Evolutionary conservation across 73 alveolate genomes (phyloP).

Genomic region (Stentor coeruleus): DNA sequence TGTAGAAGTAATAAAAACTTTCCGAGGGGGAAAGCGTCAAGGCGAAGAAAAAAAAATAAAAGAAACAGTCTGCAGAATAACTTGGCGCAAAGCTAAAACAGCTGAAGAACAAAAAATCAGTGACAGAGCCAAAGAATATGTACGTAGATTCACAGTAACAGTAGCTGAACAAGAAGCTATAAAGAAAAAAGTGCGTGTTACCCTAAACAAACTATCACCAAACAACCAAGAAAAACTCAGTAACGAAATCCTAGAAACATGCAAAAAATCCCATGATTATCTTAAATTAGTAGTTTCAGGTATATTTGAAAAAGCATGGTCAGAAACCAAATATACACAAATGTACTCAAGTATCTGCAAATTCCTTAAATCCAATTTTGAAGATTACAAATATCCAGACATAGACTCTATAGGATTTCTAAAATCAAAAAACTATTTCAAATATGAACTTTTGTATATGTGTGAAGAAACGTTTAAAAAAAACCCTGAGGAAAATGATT

Average conservation of each 20-base stretch:
- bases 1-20: background rate
- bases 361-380: background rate
- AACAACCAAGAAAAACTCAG: constrained; percentile 15
- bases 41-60: background rate
- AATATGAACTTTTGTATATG: background rate
- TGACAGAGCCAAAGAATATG: constrained; percentile 15
- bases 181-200: background rate
- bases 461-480: constrained; percentile 14
- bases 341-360: constrained; percentile 14
- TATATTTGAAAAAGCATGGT: constrained; percentile 24
- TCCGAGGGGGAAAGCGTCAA: background rate
- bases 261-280: background rate
- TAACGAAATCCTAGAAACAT: background rate
- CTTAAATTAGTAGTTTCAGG: background rate
- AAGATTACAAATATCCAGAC: background rate
- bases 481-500: background rate
- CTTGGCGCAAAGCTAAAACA: constrained; percentile 16
- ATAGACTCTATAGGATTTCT: background rate
- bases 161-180: background rate
- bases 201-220: constrained; percentile 25
- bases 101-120: constrained; percentile 21
- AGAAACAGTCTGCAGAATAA: background rate
- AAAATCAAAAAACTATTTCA: background rate
- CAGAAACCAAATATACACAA: constrained; percentile 19
- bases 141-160: background rate